Base-by-base conservation (phyloP, 129 eudicot genomes). In the Flaveria robusta region DNA sequence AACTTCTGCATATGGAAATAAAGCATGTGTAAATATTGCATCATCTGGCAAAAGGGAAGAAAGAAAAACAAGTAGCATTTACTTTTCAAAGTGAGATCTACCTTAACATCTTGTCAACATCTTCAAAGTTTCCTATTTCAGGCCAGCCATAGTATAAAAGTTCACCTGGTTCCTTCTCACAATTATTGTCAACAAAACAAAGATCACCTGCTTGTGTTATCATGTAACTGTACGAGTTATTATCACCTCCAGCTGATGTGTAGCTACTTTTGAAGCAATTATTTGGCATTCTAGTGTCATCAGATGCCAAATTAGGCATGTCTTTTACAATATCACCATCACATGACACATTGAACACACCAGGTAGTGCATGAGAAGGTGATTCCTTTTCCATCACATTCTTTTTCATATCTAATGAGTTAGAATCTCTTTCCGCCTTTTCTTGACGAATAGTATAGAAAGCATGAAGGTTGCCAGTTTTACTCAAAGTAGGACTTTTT, bases 61-160 rank as follows among this genome's bases (percentile, higher is more conserved):
- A 37, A 45, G 41, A 41, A 42, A n/a, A 79, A 23, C 64, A 24
- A 2, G 4, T 50, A 42, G 7, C 46, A 42, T 12, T 24, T 9
- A 9, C 16, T 51, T 49, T 34, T 41, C 19, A 54, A 37, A 65
- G 42, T 41, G 9, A 52, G 62, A 45, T 59, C 60, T 76, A 93
- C 98, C 98, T 88, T 74, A 93, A 82, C 88, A 93, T 88, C 83
- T 81, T 76, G 85, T 88, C 98, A 45, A 93, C 95, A 72, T 93
- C 98, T 56, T 90, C 98, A 29, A 93, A 88, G 80, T 86, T 90
- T 42, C 84, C 95, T 20, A 90, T 83, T 24, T 88, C 96, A 66
- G 94, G 82, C 98, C 95, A 93, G 43, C 74, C 83, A 78, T 86
- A 90, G 52, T 81, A 85, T 50, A 88, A 77, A 58, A 86, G 81